Conservation (phyloP, 768 basidiomycete species). For the Hortiboletus campestris region DNA sequence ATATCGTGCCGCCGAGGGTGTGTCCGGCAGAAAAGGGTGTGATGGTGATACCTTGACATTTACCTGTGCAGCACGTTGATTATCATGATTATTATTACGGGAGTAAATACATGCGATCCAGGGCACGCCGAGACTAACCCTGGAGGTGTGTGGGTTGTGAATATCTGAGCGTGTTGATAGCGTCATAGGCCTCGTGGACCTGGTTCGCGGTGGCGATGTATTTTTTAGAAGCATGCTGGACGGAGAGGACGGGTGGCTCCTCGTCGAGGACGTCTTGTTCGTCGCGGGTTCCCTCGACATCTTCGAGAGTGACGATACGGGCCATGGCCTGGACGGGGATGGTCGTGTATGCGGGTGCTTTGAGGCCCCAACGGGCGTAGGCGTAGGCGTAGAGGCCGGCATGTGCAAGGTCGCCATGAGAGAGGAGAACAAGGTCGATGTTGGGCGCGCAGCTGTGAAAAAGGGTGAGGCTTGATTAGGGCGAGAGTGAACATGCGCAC, state of each 20-base stretch:
- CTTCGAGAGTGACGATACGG: conserved; percentile 85
- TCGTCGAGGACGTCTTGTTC: conserved; percentile 59
- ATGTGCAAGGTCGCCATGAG: conserved; percentile 89
- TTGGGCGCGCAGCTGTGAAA: conserved; percentile 65
- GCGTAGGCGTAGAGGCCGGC: conserved; percentile 94
- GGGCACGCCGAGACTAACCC: conserved; percentile 48
- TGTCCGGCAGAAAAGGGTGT: conserved; percentile 96
- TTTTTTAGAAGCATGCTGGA: conserved; percentile 34
- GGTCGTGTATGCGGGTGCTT: conserved; percentile 90
- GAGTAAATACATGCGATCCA: conserved; percentile 3
- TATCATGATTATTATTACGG: neutral
- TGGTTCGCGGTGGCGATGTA: conserved; percentile 77
- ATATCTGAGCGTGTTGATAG: conserved; percentile 87
- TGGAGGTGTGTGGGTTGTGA: conserved; percentile 94
- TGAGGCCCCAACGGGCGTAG: conserved; percentile 80
- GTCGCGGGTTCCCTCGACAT: conserved; percentile 76
- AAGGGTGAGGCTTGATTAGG: conserved; percentile 2
- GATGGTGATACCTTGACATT: conserved; percentile 90
- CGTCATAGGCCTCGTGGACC: conserved; percentile 91
- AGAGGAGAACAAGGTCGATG: conserved; percentile 88
- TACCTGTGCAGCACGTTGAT: conserved; percentile 46
- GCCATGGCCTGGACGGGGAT: conserved; percentile 96
- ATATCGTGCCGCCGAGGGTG: conserved; percentile 93
- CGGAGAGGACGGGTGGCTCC: conserved; percentile 20
- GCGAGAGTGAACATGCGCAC: conserved; percentile 41